Conservation (phyloP, 192 early-diverging fungal species). For the Gaertneriomyces semiglobifer region DNA sequence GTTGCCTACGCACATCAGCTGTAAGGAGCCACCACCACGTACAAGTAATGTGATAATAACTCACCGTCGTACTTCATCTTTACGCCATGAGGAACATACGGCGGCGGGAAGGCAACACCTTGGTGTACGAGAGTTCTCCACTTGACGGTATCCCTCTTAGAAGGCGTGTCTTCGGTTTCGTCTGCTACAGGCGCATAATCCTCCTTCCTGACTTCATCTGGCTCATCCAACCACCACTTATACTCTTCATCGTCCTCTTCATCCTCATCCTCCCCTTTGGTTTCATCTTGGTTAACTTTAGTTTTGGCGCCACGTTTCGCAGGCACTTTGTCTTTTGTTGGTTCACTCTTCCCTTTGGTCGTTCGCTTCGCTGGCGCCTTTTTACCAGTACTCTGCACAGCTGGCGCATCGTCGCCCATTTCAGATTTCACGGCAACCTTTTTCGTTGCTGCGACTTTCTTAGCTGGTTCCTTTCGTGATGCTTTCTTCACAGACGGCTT, state of each 20-base stretch:
- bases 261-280: constrained; percentile 22
- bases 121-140: constrained; percentile 86
- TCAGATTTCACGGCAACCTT: no score
- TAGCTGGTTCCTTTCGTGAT: neutral
- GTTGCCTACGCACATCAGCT: constrained; percentile 35
- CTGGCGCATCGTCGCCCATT: no score
- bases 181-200: constrained; percentile 1
- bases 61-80: constrained; percentile 83
- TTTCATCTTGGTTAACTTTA: neutral
- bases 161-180: constrained; percentile 10
- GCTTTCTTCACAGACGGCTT: neutral
- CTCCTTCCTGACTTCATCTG: neutral
- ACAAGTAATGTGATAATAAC: neutral
- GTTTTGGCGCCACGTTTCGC: constrained; percentile 4
- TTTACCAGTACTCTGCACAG: no score
- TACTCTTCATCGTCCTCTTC: constrained; percentile 25
- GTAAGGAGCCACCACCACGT: neutral
- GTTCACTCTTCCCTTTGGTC: constrained; percentile 2
- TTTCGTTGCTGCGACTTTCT: neutral
- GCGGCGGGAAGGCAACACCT: constrained; percentile 87
- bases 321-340: neutral
- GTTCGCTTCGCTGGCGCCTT: neutral
- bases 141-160: constrained; percentile 21
- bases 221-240: constrained; percentile 34
- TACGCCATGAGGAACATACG: constrained; percentile 83